A percentile compares a stretch with the other conserved stretches of the same genome.
These are phyloP conservation scores for Neopestalotiopsis clavispora DNA, from an alignment of 2,329 filamentous ascomycete species.

Conservation along the genomic window DNA sequence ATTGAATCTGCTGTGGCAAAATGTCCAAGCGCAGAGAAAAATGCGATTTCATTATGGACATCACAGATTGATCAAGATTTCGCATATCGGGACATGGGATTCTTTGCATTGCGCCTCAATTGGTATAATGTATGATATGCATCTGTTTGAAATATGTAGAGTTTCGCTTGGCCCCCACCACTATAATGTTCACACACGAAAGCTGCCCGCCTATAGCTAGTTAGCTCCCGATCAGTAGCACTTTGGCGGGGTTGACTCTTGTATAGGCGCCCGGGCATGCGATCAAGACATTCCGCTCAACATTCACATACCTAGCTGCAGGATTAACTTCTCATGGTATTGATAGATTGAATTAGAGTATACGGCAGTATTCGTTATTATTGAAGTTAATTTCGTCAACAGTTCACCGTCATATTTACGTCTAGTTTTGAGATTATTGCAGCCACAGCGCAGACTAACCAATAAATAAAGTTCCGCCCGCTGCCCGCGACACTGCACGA, in stretches of 20 bases:
- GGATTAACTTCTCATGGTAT: too few relatives aligned
- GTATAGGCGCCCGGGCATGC: background rate
- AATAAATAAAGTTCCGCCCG: background rate
- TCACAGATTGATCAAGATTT: too few relatives aligned
- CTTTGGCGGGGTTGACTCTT: background rate
- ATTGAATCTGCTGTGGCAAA: too few relatives aligned
- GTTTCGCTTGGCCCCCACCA: background rate
- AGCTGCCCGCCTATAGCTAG: background rate
- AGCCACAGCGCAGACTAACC: background rate
- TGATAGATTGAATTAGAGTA: too few relatives aligned
- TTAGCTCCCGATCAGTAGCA: background rate
- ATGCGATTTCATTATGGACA: too few relatives aligned
- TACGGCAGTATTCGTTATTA: background rate
- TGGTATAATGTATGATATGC: too few relatives aligned
- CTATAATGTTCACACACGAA: background rate
- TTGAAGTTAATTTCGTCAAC: background rate
- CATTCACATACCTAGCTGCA: too few relatives aligned
- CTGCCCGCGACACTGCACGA: background rate
- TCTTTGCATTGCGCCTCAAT: too few relatives aligned
- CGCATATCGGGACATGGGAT: too few relatives aligned
- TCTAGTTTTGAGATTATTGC: background rate
- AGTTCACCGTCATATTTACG: background rate
- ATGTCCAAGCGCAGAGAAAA: too few relatives aligned
- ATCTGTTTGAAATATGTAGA: too few relatives aligned
- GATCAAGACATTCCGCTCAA: background rate